A percentile compares a stretch with the other conserved stretches of the same genome.
These are phyloP conservation scores for Wickerhamomyces hampshirensis DNA, from an alignment of 805 yeast species.

Conservation along the genomic window DNA sequence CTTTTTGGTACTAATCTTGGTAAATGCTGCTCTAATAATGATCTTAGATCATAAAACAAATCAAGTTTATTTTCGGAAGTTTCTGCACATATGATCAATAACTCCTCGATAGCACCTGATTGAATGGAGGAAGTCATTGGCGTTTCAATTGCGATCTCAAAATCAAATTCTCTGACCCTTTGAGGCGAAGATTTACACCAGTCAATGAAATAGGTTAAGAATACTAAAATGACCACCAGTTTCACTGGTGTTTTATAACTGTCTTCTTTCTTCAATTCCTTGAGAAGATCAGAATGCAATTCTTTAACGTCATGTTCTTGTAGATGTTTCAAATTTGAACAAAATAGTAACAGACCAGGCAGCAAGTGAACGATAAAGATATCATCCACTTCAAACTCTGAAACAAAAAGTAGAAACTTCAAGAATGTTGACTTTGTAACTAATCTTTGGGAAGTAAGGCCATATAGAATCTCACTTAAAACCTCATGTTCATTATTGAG, in stretches of 20 bases:
- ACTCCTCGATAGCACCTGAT: conserved; percentile 66
- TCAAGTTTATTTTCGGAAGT: conserved; percentile 41
- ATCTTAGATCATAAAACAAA: conserved; percentile 59
- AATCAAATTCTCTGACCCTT: conserved; percentile 45
- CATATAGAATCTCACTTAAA: conserved; percentile 60
- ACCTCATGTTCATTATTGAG: conserved; percentile 65
- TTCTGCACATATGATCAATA: conserved; percentile 58
- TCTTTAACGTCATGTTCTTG: conserved; percentile 33
- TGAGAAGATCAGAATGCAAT: conserved; percentile 33
- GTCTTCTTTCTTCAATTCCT: conserved; percentile 34
- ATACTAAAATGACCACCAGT: conserved; percentile 44
- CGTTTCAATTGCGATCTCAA: conserved; percentile 48
- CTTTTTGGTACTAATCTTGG: conserved; percentile 53
- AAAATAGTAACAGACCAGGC: conserved; percentile 50
- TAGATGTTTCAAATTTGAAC: conserved; percentile 33
- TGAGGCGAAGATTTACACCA: conserved; percentile 56
- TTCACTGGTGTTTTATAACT: conserved; percentile 44
- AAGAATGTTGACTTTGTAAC: conserved; percentile 32
- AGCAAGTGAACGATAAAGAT: conserved; percentile 57
- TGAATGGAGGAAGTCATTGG: conserved; percentile 57
- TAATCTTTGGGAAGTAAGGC: conserved; percentile 38
- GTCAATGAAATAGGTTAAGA: conserved; percentile 52
- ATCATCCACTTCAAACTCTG: conserved; percentile 54
- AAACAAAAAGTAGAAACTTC: conserved; percentile 40
- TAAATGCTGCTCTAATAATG: conserved; percentile 59